These are phyloP conservation scores for Rhazya stricta DNA, from an alignment of 257 asterid genomes.

Conservation along the genomic window DNA sequence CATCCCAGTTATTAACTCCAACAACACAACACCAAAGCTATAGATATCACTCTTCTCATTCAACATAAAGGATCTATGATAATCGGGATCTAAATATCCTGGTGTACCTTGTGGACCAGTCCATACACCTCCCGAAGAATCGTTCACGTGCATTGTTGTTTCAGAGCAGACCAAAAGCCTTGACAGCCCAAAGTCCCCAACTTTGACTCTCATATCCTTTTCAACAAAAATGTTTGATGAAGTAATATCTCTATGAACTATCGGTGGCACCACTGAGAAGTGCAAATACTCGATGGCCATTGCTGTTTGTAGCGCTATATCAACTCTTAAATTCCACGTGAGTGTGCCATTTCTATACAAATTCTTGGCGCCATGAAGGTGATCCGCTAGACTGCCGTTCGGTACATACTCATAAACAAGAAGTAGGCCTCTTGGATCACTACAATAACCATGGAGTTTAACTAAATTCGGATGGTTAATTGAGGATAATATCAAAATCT, in stretches of 20 bases:
- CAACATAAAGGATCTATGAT: constrained; percentile 64
- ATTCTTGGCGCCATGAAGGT: constrained; percentile 63
- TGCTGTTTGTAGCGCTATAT: constrained; percentile 73
- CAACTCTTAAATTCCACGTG: constrained; percentile 65
- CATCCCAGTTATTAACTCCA: constrained; percentile 87
- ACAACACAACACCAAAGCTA: constrained; percentile 81
- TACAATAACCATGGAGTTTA: constrained; percentile 87
- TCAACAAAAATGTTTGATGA: constrained; percentile 80
- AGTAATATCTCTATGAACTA: constrained; percentile 88
- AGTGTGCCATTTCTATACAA: constrained; percentile 34
- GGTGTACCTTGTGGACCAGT: constrained; percentile 99
- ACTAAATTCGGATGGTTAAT: constrained; percentile 77
- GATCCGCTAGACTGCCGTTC: constrained; percentile 84
- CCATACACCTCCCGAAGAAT: constrained; percentile 69
- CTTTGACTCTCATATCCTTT: constrained; percentile 77
- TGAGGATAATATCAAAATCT: constrained; percentile 75
- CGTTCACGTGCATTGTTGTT: constrained; percentile 29
- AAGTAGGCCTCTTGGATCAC: constrained; percentile 90
- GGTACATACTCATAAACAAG: constrained; percentile 84
- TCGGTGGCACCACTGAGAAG: constrained; percentile 68
- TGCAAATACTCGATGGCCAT: constrained; percentile 82
- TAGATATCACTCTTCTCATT: constrained; percentile 92
- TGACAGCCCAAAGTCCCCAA: constrained; percentile 90
- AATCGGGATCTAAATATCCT: constrained; percentile 89
- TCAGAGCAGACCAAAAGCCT: constrained; percentile 66